Conservation (phyloP, 352 stramenopile genomes). For the Globisporangium polare region DNA sequence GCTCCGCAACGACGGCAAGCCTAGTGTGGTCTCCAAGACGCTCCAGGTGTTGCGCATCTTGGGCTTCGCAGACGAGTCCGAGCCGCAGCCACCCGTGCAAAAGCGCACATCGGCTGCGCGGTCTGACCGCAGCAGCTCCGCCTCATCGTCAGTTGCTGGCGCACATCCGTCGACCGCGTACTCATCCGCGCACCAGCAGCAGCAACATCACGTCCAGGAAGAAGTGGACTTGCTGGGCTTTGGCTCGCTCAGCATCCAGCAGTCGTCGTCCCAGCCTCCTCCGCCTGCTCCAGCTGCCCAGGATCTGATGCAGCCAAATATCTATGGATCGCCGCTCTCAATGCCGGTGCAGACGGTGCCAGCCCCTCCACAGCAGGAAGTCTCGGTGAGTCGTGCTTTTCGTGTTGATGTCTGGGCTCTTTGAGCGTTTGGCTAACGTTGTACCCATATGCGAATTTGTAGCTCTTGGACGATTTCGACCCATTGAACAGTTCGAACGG, state of each 20-base stretch:
- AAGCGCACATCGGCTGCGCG: conserved; percentile 12
- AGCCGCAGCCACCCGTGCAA: conserved; percentile 18
- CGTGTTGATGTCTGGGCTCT: background rate
- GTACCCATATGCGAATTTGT: background rate
- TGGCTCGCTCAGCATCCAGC: conserved; percentile 46
- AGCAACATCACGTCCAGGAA: conserved; percentile 21
- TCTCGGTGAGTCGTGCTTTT: conserved; percentile 42
- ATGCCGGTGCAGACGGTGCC: conserved; percentile 16
- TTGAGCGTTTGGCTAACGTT: conserved; percentile 1
- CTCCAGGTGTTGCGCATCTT: conserved; percentile 64
- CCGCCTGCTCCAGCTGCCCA: background rate
- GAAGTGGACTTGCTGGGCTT: conserved; percentile 84
- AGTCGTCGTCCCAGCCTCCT: conserved; percentile 2
- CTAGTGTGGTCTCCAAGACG: conserved; percentile 73
- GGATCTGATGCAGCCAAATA: conserved; percentile 17
- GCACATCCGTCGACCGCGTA: conserved; percentile 7
- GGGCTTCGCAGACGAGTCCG: conserved; percentile 53
- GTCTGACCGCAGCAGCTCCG: conserved; percentile 8
- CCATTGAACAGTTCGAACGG: conserved; percentile 29
- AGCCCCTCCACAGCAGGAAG: conserved; percentile 28
- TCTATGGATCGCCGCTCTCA: conserved; percentile 23
- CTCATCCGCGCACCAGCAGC: conserved; percentile 19
- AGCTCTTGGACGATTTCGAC: conserved; percentile 55
- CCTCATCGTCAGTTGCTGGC: conserved; percentile 9
- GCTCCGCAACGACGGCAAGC: conserved; percentile 71